Conservation (phyloP, 371 early-diverging fungal genomes). For the Mycotypha africana region DNA sequence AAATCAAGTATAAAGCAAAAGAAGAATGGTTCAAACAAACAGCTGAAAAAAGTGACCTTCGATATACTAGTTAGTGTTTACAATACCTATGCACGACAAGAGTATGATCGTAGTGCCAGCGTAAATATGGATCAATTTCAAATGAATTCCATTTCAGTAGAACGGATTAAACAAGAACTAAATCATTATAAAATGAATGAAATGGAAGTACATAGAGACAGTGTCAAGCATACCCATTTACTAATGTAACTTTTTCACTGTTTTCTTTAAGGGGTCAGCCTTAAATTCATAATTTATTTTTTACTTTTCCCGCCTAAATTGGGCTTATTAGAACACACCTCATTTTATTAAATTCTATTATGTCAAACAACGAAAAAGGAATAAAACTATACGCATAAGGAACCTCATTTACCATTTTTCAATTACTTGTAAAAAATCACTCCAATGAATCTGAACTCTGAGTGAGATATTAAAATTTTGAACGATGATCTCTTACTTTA, state of each 20-base stretch:
- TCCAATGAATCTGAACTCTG: no score
- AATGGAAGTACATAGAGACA: slow-evolving; percentile 68
- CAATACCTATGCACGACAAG: slow-evolving; percentile 58
- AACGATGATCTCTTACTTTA: no score
- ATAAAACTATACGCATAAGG: neutral
- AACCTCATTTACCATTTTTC: no score
- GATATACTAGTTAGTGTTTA: slow-evolving; percentile 28
- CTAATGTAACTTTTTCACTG: slow-evolving; percentile 41
- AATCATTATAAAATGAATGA: slow-evolving; percentile 68
- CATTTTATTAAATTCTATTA: no score
- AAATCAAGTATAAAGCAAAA: neutral
- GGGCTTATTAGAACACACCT: no score
- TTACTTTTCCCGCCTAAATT: no score
- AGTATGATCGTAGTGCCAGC: slow-evolving; percentile 68
- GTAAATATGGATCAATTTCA: slow-evolving; percentile 48
- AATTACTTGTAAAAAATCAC: no score
- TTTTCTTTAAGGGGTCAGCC: no score
- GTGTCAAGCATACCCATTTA: slow-evolving; percentile 61
- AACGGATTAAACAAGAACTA: slow-evolving; percentile 65
- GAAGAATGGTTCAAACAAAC: neutral
- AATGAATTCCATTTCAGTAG: slow-evolving; percentile 54
- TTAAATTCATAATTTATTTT: no score
- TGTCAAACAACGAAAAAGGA: no score
- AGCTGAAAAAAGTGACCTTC: slow-evolving; percentile 17
- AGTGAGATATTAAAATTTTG: no score